Evolutionary conservation across 2,329 filamentous ascomycete species (phyloP).

Genomic region (Blastomyces silverae): DNA sequence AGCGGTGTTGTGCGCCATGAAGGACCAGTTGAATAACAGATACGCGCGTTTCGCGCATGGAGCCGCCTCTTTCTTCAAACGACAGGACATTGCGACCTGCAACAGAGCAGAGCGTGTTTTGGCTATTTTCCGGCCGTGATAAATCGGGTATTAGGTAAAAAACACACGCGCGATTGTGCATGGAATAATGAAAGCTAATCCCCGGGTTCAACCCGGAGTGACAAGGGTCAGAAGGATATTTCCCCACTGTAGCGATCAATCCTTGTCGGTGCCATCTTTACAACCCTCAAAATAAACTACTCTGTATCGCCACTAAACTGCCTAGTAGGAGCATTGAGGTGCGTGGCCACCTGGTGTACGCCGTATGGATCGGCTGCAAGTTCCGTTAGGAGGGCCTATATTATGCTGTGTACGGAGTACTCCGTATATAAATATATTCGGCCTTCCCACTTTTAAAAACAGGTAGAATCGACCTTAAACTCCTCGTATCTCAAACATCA

Average conservation of each 20-base stretch:
- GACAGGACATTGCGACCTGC: not conserved
- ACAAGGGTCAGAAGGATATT: not conserved
- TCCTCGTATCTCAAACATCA: not conserved
- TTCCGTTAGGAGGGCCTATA: not conserved
- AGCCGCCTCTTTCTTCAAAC: too few relatives aligned
- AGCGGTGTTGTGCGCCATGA: not conserved
- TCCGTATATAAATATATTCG: not conserved
- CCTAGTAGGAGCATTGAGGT: not conserved
- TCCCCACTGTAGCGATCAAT: not conserved
- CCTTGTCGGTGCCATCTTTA: not conserved
- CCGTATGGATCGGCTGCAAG: not conserved
- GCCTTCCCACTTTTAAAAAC: not conserved
- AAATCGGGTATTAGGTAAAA: not conserved
- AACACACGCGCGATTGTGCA: not conserved
- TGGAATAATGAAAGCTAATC: too few relatives aligned
- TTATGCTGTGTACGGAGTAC: not conserved
- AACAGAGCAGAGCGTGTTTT: not conserved
- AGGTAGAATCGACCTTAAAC: not conserved
- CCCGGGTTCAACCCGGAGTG: not conserved
- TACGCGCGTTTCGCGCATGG: not conserved
- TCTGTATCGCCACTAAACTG: not conserved
- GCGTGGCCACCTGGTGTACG: not conserved
- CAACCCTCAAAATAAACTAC: not conserved
- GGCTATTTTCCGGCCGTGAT: not conserved
- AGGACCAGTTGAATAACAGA: not conserved